These are phyloP conservation scores for Globisporangium sylvaticum DNA, from an alignment of 352 stramenopile species.

Conservation along the genomic window DNA sequence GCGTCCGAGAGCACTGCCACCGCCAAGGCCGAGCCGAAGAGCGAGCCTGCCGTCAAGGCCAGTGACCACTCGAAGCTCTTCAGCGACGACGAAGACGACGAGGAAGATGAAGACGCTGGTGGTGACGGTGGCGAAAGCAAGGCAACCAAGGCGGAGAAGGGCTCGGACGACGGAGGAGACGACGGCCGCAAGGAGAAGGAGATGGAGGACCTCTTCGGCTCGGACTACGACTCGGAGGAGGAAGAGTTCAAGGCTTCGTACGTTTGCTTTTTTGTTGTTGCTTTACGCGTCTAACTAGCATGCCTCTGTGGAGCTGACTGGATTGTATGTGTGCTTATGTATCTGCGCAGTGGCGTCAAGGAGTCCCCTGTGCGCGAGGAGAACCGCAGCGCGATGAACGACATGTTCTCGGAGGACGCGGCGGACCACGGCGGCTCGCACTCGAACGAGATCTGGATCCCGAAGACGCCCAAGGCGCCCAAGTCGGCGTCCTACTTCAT, in stretches of 20 bases:
- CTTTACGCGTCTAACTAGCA: no score
- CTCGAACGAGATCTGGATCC: constrained; percentile 68
- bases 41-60: constrained; percentile 6
- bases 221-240: constrained; percentile 86
- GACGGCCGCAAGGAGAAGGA: constrained; percentile 63
- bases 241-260: constrained; percentile 88
- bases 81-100: constrained; percentile 68
- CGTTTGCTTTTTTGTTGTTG: no score
- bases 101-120: constrained; percentile 35
- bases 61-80: constrained; percentile 50
- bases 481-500: constrained; percentile 65
- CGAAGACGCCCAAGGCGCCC: constrained; percentile 65
- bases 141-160: constrained; percentile 26
- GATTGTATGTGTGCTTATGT: constrained; percentile 2
- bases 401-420: constrained; percentile 43
- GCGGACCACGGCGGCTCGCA: constrained; percentile 28
- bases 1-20: constrained; percentile 7
- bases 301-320: neutral
- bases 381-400: constrained; percentile 30
- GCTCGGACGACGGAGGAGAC: constrained; percentile 22
- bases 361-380: constrained; percentile 73
- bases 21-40: constrained; percentile 13
- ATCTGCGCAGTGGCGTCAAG: constrained; percentile 60
- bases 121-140: constrained; percentile 1
- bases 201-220: constrained; percentile 88